Percentiles rank a stretch among this genome's conserved stretches.
These are phyloP conservation scores for Phytophthora pinifolia DNA, from an alignment of 352 stramenopile species.

Conservation along the genomic window DNA sequence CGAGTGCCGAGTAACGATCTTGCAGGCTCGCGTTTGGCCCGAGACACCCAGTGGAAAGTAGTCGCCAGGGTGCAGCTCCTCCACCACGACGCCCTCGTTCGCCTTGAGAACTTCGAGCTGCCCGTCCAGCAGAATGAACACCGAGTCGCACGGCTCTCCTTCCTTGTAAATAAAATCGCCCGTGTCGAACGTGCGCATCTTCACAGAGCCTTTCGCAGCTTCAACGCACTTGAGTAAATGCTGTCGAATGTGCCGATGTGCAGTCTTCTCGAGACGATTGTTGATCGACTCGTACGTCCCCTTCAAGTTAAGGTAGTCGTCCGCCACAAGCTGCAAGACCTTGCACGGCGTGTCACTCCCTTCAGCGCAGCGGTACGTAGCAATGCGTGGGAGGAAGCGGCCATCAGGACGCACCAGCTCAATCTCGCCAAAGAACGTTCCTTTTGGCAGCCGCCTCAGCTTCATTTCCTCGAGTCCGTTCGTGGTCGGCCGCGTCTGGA, in stretches of 20 bases:
- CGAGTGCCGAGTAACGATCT: constrained; percentile 70
- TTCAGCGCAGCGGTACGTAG: constrained; percentile 65
- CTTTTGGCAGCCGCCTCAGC: constrained; percentile 61
- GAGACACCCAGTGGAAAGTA: constrained; percentile 85
- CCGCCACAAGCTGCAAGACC: constrained; percentile 75
- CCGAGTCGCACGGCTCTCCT: constrained; percentile 73
- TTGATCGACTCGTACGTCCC: constrained; percentile 76
- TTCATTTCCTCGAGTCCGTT: constrained; percentile 49
- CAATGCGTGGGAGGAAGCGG: constrained; percentile 64
- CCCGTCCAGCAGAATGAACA: constrained; percentile 78
- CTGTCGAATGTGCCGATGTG: constrained; percentile 61
- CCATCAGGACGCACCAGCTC: constrained; percentile 75
- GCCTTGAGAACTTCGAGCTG: constrained; percentile 73
- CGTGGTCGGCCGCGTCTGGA: constrained; percentile 17
- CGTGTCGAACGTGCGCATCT: constrained; percentile 52
- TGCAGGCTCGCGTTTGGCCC: constrained; percentile 59
- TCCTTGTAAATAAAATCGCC: constrained; percentile 83
- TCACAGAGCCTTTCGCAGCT: constrained; percentile 64
- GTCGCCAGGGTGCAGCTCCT: constrained; percentile 67
- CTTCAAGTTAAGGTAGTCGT: constrained; percentile 80
- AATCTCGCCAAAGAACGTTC: constrained; percentile 81
- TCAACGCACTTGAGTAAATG: constrained; percentile 82
- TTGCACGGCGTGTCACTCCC: constrained; percentile 50
- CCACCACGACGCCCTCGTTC: constrained; percentile 66
- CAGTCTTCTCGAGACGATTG: constrained; percentile 58